Evolutionary conservation across 169 alveolate species (phyloP).

Genomic region (Plasmodium ovale): DNA sequence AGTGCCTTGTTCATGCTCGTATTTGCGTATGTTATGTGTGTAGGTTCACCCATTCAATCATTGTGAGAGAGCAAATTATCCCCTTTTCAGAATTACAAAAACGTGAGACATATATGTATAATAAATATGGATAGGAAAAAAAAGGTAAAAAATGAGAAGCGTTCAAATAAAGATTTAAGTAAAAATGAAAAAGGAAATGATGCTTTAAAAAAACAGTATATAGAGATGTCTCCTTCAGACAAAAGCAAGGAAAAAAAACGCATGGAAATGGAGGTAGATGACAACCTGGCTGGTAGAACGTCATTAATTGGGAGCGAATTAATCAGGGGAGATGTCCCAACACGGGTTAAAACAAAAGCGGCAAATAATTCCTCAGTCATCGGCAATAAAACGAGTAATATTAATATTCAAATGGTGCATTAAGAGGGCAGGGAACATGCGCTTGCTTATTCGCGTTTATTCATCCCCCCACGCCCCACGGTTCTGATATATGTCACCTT

Average conservation of each 20-base stretch:
- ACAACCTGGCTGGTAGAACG: background rate
- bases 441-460: background rate
- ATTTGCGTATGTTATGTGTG: too few relatives aligned
- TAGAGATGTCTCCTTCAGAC: conserved; percentile 15
- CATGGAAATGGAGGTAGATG: conserved; percentile 9
- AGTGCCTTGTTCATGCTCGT: too few relatives aligned
- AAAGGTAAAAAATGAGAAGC: conserved; percentile 1
- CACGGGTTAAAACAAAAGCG: background rate
- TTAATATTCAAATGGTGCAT: background rate
- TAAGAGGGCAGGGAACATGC: background rate
- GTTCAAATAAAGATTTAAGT: background rate
- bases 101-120: background rate
- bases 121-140: conserved; percentile 33
- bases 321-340: background rate
- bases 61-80: background rate
- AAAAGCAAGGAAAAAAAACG: background rate
- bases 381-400: conserved; percentile 4
- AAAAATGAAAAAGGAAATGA: conserved; percentile 7
- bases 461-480: too few relatives aligned
- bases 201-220: background rate
- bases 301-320: conserved; percentile 1
- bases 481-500: too few relatives aligned
- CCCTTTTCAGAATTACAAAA: background rate
- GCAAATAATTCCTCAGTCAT: background rate
- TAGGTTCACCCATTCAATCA: too few relatives aligned